phyloP scores from a whole-genome alignment of 106 monocot genomes.

The Allium sativum region DNA sequence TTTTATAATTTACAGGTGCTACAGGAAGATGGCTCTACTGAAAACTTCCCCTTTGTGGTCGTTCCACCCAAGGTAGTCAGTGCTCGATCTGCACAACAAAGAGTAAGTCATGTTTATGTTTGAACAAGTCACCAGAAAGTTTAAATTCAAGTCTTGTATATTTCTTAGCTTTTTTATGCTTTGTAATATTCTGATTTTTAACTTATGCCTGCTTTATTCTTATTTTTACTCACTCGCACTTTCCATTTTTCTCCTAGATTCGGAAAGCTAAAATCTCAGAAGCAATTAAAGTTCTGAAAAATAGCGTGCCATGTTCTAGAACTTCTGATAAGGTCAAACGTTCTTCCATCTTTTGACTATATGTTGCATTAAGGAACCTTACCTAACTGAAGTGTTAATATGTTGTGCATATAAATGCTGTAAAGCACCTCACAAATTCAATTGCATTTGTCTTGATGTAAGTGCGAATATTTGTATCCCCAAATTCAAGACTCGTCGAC shows the following conservation, averaged over 20 bases:
- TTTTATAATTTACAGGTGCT: no score
- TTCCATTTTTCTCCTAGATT: slow-evolving; percentile 13
- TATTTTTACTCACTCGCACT: not conserved
- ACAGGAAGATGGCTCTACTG: no score
- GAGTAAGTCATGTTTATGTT: not conserved
- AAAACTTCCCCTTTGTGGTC: no score
- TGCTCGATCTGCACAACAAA: no score
- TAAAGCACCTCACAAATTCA: not conserved
- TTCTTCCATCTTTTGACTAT: not conserved
- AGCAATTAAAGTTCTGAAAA: slow-evolving; percentile 37
- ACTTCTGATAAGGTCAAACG: slow-evolving; percentile 19
- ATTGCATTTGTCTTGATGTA: not conserved
- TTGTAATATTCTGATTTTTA: not conserved
- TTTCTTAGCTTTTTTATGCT: not conserved
- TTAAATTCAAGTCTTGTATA: not conserved
- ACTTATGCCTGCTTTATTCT: not conserved
- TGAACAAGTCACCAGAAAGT: not conserved
- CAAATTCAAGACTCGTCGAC: no score
- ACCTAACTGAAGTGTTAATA: not conserved
- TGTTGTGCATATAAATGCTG: not conserved
- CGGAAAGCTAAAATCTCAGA: slow-evolving; percentile 29
- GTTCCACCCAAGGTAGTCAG: no score
- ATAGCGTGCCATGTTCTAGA: slow-evolving; percentile 22
- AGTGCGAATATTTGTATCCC: not conserved
- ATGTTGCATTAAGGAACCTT: not conserved